Conservation (phyloP, 805 yeast genomes). For the Metschnikowia picachoensis region DNA sequence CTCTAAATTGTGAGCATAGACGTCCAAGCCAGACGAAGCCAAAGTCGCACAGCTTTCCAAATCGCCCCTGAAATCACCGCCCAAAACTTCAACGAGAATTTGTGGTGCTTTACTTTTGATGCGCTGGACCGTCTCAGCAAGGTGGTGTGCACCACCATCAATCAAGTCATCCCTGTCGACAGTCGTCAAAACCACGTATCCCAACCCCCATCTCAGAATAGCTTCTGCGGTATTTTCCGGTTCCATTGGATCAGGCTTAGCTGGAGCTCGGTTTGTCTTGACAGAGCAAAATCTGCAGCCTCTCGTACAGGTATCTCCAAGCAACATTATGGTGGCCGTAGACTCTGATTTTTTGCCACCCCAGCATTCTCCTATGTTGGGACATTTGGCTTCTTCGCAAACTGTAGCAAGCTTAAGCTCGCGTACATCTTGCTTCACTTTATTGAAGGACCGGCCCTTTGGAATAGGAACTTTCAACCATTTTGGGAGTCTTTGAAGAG, state of each 20-base stretch:
- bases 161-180: conserved; percentile 93
- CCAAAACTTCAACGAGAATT: conserved; percentile 84
- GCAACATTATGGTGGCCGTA: conserved; percentile 93
- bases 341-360: conserved; percentile 94
- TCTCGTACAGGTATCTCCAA: conserved; percentile 98
- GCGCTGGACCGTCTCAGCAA: conserved; percentile 78
- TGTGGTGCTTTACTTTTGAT: conserved; percentile 89
- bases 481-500: conserved; percentile 71
- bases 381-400: conserved; percentile 98
- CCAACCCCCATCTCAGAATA: conserved; percentile 95
- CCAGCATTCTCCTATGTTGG: conserved; percentile 99
- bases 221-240: conserved; percentile 99
- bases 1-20: conserved; percentile 94
- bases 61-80: conserved; percentile 96
- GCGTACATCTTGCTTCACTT: conserved; percentile 78
- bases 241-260: conserved; percentile 89
- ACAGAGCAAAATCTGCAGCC: conserved; percentile 99
- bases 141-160: conserved; percentile 92
- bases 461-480: conserved; percentile 98
- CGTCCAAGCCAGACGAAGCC: conserved; percentile 87
- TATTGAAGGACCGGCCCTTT: conserved; percentile 81
- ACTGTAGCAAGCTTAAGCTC: conserved; percentile 91
- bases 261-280: conserved; percentile 84
- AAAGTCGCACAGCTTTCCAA: conserved; percentile 71
- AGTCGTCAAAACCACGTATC: conserved; percentile 94